Evolutionary conservation across 345 rosid species (phyloP).

Genomic region (Excoecaria cochinchinensis): DNA sequence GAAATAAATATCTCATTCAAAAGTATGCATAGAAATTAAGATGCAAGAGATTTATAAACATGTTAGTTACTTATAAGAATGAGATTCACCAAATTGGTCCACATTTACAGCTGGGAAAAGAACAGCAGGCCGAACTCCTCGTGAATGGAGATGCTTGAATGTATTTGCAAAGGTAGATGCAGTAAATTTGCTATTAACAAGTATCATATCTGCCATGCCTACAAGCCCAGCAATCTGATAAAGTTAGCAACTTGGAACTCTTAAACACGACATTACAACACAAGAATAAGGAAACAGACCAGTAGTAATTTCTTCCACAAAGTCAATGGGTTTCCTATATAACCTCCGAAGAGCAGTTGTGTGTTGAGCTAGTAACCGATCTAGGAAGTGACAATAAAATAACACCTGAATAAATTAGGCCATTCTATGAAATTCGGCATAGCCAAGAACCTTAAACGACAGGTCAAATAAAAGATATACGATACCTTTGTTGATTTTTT

Average conservation of each 20-base stretch:
- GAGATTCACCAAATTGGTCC: slow-evolving; percentile 67
- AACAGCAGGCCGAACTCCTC: slow-evolving; percentile 69
- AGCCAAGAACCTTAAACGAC: not conserved
- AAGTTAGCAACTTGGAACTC: not conserved
- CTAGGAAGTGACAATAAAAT: slow-evolving; percentile 96
- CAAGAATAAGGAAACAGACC: slow-evolving; percentile 36
- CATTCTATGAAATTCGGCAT: slow-evolving; percentile 2
- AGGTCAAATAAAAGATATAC: slow-evolving; percentile 3
- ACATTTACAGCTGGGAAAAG: slow-evolving; percentile 87
- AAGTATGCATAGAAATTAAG: slow-evolving; percentile 18
- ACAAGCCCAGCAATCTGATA: slow-evolving; percentile 14
- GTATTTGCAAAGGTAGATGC: slow-evolving; percentile 84
- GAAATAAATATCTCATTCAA: not conserved
- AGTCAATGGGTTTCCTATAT: slow-evolving; percentile 83
- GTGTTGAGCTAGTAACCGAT: slow-evolving; percentile 79
- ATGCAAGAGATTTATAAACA: slow-evolving; percentile 34
- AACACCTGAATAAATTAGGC: slow-evolving; percentile 48
- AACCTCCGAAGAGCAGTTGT: slow-evolving; percentile 70
- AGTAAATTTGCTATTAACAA: slow-evolving; percentile 85
- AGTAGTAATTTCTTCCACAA: slow-evolving; percentile 76
- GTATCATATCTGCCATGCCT: slow-evolving; percentile 91
- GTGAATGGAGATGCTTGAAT: slow-evolving; percentile 68
- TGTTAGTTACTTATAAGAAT: slow-evolving; percentile 49
- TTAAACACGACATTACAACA: slow-evolving; percentile 13
- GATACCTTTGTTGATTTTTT: slow-evolving; percentile 69